Conservation (phyloP, 768 basidiomycete genomes). For the Tylopilus vinaceipallidus region DNA sequence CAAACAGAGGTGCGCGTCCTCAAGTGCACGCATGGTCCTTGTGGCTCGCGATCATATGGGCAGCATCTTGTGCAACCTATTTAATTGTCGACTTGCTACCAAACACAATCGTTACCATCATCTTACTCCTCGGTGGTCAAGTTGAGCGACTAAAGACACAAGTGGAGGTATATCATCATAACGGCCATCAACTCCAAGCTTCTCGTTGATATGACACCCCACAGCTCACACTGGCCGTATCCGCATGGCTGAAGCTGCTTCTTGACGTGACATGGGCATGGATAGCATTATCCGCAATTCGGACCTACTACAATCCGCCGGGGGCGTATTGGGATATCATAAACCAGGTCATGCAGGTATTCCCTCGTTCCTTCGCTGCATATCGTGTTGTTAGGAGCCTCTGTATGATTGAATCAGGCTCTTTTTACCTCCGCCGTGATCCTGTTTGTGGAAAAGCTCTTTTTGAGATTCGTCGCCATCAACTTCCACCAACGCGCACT, state of each 20-base stretch:
- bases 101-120: constrained; percentile 49
- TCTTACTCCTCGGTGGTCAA: constrained; percentile 55
- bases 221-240: constrained; percentile 66
- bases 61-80: constrained; percentile 56
- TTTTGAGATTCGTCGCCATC: constrained; percentile 75
- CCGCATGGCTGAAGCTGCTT: constrained; percentile 66
- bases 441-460: constrained; percentile 53
- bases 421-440: constrained; percentile 44
- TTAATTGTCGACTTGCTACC: constrained; percentile 65
- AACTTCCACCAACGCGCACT: constrained; percentile 78
- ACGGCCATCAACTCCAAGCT: background rate
- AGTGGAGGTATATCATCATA: constrained; percentile 49
- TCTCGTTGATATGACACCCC: background rate
- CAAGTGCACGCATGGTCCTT: constrained; percentile 66
- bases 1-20: constrained; percentile 40
- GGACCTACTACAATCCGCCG: constrained; percentile 54
- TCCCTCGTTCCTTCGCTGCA: constrained; percentile 8
- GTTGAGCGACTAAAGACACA: constrained; percentile 67
- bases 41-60: constrained; percentile 70
- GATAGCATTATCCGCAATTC: constrained; percentile 68
- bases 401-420: constrained; percentile 31
- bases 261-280: constrained; percentile 71
- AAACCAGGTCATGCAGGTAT: constrained; percentile 70
- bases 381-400: constrained; percentile 1
- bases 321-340: constrained; percentile 66